A percentile compares a stretch with the other conserved stretches of the same genome.
Conservation (phyloP, 257 asterid genomes). For the Plectranthus barbatus region DNA sequence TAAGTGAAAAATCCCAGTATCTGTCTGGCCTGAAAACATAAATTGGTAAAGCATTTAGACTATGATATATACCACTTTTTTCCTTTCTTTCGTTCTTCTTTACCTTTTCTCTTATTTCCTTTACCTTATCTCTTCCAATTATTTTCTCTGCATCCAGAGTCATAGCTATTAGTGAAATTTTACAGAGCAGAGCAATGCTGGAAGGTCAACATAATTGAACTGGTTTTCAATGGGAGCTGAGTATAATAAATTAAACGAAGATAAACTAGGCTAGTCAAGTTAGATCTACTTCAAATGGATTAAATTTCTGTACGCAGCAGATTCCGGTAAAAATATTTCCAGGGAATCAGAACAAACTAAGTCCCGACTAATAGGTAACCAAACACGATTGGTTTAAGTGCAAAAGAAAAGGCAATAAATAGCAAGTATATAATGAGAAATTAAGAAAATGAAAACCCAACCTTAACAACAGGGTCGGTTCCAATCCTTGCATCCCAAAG, state of each 20-base stretch:
- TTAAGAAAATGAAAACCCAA: slow-evolving; percentile 24
- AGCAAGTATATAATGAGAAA: neutral
- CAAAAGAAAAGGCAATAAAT: neutral
- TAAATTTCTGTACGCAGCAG: neutral
- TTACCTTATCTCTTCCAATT: too few species aligned
- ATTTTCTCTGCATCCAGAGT: neutral
- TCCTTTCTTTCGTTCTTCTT: too few species aligned
- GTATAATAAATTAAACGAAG: neutral
- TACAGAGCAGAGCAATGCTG: neutral
- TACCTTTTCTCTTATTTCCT: too few species aligned
- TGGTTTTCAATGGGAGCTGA: neutral
- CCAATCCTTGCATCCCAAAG: slow-evolving; percentile 94
- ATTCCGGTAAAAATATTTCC: neutral
- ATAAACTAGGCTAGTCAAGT: neutral
- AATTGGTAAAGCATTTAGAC: too few species aligned
- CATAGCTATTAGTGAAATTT: neutral
- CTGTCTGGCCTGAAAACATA: too few species aligned
- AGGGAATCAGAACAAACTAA: neutral
- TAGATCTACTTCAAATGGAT: neutral
- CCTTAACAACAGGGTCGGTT: slow-evolving; percentile 67
- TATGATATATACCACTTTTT: too few species aligned
- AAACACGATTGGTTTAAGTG: neutral
- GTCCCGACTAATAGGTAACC: neutral
- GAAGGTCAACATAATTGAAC: neutral
- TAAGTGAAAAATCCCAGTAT: too few species aligned